Conservation (phyloP, 2,329 filamentous ascomycete genomes). For the Aureobasidium sp. region DNA sequence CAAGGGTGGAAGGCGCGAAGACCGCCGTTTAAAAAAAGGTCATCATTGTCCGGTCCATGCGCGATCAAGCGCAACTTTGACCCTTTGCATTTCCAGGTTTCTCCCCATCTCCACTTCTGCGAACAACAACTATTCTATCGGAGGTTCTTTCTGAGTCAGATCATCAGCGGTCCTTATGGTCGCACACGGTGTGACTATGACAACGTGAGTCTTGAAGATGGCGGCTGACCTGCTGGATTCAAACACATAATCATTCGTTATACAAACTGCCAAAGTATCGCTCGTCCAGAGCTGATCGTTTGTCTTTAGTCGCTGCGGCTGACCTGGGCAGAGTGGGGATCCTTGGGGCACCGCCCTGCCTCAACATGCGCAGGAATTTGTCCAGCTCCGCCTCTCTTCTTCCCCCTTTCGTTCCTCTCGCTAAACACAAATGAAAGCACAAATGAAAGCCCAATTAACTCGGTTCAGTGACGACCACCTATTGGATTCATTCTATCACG, state of each 20-base stretch:
- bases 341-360: neutral
- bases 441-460: neutral
- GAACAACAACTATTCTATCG: neutral
- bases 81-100: neutral
- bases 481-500: neutral
- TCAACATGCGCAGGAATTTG: neutral
- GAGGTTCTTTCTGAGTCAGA: neutral
- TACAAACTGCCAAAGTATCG: slow-evolving; percentile 2
- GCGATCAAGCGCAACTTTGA: neutral
- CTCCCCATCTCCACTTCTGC: neutral
- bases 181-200: neutral
- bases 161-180: neutral
- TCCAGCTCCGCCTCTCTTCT: neutral
- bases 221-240: neutral
- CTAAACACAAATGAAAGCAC: neutral
- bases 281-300: neutral
- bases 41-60: neutral
- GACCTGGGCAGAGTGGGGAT: neutral
- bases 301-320: neutral
- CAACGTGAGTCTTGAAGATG: neutral
- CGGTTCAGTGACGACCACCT: neutral
- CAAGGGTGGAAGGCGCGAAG: neutral
- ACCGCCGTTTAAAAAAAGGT: neutral
- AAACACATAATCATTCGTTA: neutral
- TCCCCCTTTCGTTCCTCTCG: neutral